These are phyloP conservation scores for Pseudogymnoascus sp. DNA, from an alignment of 2,329 filamentous ascomycete species.

Conservation along the genomic window DNA sequence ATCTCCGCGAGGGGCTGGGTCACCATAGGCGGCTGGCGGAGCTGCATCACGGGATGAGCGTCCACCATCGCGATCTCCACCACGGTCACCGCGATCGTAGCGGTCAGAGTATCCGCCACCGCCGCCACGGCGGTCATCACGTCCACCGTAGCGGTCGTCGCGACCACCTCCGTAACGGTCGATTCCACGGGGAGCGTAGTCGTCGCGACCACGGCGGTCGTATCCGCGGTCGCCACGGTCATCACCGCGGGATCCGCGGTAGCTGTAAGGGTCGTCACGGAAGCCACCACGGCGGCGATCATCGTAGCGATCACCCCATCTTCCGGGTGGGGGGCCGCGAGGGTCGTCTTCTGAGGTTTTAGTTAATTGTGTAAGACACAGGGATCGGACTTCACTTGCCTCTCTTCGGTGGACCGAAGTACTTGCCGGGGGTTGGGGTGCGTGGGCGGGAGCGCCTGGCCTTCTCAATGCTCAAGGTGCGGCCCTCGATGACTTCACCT, in stretches of 20 bases:
- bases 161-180: slow-evolving; percentile 30
- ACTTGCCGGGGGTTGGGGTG: slow-evolving; percentile 95
- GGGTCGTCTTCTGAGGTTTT: slow-evolving; percentile 42
- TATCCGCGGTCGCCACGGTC: slow-evolving; percentile 36
- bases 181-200: slow-evolving; percentile 30
- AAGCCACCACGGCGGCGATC: slow-evolving; percentile 46
- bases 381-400: slow-evolving; percentile 53
- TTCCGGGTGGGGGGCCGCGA: slow-evolving; percentile 37
- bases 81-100: slow-evolving; percentile 34
- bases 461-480: slow-evolving; percentile 97
- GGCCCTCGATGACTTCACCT: slow-evolving; percentile 88
- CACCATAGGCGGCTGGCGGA: slow-evolving; percentile 35
- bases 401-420: slow-evolving; percentile 96
- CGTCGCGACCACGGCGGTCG: slow-evolving; percentile 33
- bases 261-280: slow-evolving; percentile 50
- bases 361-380: slow-evolving; percentile 28
- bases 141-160: slow-evolving; percentile 28
- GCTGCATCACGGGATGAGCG: slow-evolving; percentile 33
- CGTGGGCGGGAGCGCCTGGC: slow-evolving; percentile 89
- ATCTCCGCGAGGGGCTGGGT: slow-evolving; percentile 35
- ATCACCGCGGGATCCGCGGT: slow-evolving; percentile 39
- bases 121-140: slow-evolving; percentile 37
- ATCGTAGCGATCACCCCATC: slow-evolving; percentile 50
- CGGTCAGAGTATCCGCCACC: slow-evolving; percentile 36
- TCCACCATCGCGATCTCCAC: slow-evolving; percentile 38